These are phyloP conservation scores for Harrya chromipes DNA, from an alignment of 768 basidiomycete genomes.

Conservation along the genomic window DNA sequence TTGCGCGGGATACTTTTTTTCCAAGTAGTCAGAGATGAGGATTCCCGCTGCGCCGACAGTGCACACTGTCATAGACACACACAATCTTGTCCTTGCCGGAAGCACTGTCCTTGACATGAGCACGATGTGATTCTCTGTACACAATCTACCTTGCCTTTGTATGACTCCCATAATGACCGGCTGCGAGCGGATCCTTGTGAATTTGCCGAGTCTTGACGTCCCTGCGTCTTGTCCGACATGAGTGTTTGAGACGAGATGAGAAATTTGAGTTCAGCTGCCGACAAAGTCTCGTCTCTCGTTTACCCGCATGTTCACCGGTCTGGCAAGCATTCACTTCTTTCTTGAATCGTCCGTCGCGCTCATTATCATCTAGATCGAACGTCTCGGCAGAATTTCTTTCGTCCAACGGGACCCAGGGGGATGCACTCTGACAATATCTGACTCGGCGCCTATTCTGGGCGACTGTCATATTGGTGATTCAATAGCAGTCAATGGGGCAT, in stretches of 20 bases:
- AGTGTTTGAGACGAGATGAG: background rate
- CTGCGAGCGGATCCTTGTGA: conserved; percentile 8
- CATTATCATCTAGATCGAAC: conserved; percentile 69
- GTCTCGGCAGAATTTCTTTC: conserved; percentile 69
- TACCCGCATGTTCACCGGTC: conserved; percentile 69
- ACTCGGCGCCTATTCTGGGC: conserved; percentile 67
- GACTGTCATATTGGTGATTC: conserved; percentile 96
- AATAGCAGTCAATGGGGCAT: conserved; percentile 85
- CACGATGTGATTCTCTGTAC: conserved; percentile 4
- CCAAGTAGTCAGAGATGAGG: conserved; percentile 48
- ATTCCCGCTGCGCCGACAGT: conserved; percentile 46
- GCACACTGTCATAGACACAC: conserved; percentile 48
- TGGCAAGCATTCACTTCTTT: conserved; percentile 45
- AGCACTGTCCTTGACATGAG: conserved; percentile 39
- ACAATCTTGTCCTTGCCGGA: conserved; percentile 50
- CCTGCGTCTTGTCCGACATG: conserved; percentile 15
- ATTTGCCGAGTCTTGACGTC: background rate
- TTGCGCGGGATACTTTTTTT: conserved; percentile 36
- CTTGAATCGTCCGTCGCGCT: background rate
- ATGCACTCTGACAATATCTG: conserved; percentile 75
- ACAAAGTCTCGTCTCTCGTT: background rate
- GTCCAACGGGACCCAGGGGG: conserved; percentile 68
- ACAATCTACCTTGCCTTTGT: conserved; percentile 33
- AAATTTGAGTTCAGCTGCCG: background rate
- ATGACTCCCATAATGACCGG: conserved; percentile 42